Evolutionary conservation across 352 stramenopile genomes (phyloP).

Genomic region (Phytopythium mirpurense): DNA sequence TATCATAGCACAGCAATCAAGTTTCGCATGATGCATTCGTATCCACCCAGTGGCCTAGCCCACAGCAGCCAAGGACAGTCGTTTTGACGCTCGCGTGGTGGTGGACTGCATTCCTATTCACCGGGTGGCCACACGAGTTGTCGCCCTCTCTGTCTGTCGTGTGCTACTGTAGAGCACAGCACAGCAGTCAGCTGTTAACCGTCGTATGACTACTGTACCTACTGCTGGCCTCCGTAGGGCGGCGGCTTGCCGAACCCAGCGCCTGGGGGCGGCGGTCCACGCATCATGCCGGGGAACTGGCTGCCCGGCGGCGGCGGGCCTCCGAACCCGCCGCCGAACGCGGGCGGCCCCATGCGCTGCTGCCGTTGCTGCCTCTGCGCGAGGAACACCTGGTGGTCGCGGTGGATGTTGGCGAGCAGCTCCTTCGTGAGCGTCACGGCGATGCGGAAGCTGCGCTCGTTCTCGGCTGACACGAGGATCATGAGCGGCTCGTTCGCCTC

Average conservation of each 20-base stretch:
- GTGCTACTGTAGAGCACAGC: no score
- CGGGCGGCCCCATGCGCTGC: slow-evolving; percentile 18
- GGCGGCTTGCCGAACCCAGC: neutral
- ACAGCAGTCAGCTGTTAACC: no score
- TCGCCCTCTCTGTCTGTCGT: no score
- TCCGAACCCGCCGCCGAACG: slow-evolving; percentile 7
- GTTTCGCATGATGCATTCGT: neutral
- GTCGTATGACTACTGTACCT: no score
- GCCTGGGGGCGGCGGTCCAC: slow-evolving; percentile 21
- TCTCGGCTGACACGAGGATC: slow-evolving; percentile 81
- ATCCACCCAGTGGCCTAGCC: no score
- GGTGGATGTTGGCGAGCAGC: slow-evolving; percentile 65
- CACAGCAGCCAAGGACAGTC: no score
- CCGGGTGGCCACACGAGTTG: neutral
- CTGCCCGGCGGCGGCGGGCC: neutral
- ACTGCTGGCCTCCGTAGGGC: neutral
- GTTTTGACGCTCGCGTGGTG: no score
- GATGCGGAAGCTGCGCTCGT: slow-evolving; percentile 79
- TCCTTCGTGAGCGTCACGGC: slow-evolving; percentile 63
- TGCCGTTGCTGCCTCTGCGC: slow-evolving; percentile 29
- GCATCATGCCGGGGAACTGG: slow-evolving; percentile 5
- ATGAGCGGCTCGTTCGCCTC: slow-evolving; percentile 76
- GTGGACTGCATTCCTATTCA: neutral
- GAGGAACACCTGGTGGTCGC: slow-evolving; percentile 70
- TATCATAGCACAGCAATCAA: neutral